Conservation (phyloP, 176 grass and related monocot genomes). For the Poa pratensis region DNA sequence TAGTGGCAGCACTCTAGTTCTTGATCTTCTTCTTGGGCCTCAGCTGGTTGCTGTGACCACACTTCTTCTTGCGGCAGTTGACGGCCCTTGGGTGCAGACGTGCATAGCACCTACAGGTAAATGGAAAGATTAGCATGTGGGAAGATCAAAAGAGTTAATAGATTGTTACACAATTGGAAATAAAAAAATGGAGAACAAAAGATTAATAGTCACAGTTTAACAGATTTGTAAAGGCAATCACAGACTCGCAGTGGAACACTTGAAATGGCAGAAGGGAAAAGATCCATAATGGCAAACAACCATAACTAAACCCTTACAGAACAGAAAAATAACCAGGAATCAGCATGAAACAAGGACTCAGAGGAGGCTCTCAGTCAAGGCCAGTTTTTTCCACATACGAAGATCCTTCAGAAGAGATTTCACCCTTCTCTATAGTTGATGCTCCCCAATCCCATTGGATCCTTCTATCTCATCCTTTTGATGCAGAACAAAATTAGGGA, state of each 20-base stretch:
- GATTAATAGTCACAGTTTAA: not conserved
- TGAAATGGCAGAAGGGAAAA: not conserved
- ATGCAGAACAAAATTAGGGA: not conserved
- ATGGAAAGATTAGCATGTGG: not conserved
- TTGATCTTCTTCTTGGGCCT: slow-evolving; percentile 90
- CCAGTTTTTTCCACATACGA: slow-evolving; percentile 36
- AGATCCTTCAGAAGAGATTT: slow-evolving; percentile 37
- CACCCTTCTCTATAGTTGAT: not conserved
- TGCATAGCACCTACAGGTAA: slow-evolving; percentile 56
- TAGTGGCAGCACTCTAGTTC: slow-evolving; percentile 40
- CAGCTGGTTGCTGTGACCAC: slow-evolving; percentile 80
- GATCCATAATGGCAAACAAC: not conserved
- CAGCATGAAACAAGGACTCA: not conserved
- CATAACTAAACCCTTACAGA: not conserved
- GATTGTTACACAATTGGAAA: not conserved
- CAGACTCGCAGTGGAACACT: not conserved
- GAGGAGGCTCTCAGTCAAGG: slow-evolving; percentile 40
- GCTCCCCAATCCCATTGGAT: not conserved
- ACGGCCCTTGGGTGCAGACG: slow-evolving; percentile 71
- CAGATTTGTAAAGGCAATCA: not conserved
- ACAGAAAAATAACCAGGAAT: not conserved
- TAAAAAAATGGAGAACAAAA: not conserved
- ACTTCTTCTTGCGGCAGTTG: slow-evolving; percentile 83
- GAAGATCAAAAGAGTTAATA: not conserved
- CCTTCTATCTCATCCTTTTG: slow-evolving; percentile 41